Base-by-base conservation (phyloP, 352 stramenopile genomes). In the Phytophthora cryptogea region DNA sequence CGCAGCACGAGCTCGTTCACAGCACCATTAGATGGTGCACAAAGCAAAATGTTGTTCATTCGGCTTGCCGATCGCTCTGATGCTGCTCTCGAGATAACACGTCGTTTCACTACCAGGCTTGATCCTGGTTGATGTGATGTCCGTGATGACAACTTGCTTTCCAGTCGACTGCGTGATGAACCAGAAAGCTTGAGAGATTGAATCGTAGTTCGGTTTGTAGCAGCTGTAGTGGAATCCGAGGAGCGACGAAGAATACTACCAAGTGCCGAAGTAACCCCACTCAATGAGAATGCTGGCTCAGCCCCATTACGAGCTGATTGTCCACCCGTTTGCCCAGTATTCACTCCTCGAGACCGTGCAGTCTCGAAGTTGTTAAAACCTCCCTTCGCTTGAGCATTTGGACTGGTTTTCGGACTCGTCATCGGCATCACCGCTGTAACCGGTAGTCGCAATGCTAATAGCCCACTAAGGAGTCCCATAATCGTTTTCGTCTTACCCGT, bases 401-500 rank as follows among this genome's bases (percentile, higher is more conserved):
- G 17, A 20, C 46, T 67, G n/a, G 20, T 43, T 64, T 67, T 67
- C 3, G 59, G 32, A 16, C 20, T 59, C 16, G 67, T 28, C 17
- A 64, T 63, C 26, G 61, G 57, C 49, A 86, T 76, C 17, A 89
- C 54, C 4, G 80, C 56, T 27, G 78, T 67, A 9, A 80, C 63
- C 23, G 83, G 83, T 26, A 86, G 67, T 43, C 77, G 71, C 20
- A 94, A 58, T 28, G 87, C 63, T 6, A 96, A 37, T 32, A 94
- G 80, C 5, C 87, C 83, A 41, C 85, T 94, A 1, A 96, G 57
- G 7, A 96, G 43, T 0, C 71, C 87, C 80, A 96, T 89, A 40
- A 97, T 94, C 4, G 92, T 98, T 55, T 95, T 94, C 2, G 95
- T 98, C 68, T 98, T 98, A 31, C 95, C 95, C 14, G 92, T 98